Conservation (phyloP, 2,329 filamentous ascomycete genomes). For the Lachnellula suecica region DNA sequence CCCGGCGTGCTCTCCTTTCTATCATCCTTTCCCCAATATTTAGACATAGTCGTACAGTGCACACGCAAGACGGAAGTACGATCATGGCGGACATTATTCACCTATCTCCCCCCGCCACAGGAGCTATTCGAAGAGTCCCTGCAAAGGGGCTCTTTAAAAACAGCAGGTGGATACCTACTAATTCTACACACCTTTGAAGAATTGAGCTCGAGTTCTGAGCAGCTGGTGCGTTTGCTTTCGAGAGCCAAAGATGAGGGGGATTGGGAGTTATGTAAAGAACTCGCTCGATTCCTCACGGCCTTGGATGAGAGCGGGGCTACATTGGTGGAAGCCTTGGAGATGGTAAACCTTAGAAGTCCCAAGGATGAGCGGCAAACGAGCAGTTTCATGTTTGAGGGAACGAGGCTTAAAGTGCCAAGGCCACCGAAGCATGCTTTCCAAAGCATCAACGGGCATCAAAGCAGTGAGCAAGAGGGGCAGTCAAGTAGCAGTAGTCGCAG, state of each 20-base stretch:
- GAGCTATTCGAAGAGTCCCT: conserved; percentile 93
- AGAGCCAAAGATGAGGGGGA: conserved; percentile 82
- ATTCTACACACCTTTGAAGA: conserved; percentile 84
- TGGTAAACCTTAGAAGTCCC: conserved; percentile 50
- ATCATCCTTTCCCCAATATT: conserved; percentile 78
- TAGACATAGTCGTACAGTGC: conserved; percentile 95
- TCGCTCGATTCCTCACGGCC: conserved; percentile 91
- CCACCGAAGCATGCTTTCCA: conserved; percentile 7
- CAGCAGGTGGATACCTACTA: conserved; percentile 92
- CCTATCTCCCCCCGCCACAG: conserved; percentile 84
- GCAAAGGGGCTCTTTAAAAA: conserved; percentile 82
- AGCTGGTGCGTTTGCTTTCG: conserved; percentile 77
- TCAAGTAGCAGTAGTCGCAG: conserved; percentile 25
- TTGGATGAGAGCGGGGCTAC: conserved; percentile 85
- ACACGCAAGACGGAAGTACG: conserved; percentile 95
- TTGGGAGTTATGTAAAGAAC: conserved; percentile 93
- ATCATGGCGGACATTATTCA: conserved; percentile 92
- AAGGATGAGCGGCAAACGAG: conserved; percentile 31
- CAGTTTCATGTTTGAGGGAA: conserved; percentile 40
- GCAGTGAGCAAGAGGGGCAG: conserved; percentile 33
- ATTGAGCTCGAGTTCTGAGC: conserved; percentile 66
- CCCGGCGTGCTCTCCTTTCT: conserved; percentile 62
- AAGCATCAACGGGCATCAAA: conserved; percentile 34
- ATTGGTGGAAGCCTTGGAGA: conserved; percentile 68
- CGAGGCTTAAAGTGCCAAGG: conserved; percentile 31